Evolutionary conservation across 2,329 filamentous ascomycete genomes (phyloP).

Genomic region (Ampelomyces quisqualis): DNA sequence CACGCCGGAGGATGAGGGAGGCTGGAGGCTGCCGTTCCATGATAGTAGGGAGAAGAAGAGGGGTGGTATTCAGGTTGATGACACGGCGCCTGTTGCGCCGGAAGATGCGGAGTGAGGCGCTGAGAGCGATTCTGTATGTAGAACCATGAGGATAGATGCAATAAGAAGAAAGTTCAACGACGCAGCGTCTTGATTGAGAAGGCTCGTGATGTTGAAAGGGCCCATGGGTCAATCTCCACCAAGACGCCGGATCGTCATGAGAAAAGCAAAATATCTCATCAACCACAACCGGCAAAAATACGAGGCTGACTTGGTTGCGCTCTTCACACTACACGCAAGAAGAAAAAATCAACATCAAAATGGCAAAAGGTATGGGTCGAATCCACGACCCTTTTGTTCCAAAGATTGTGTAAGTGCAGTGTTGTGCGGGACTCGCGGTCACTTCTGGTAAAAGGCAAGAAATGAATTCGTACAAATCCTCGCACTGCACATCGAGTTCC

Average conservation of each 20-base stretch:
- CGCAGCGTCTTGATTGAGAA: too few relatives aligned
- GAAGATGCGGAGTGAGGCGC: slow-evolving; percentile 68
- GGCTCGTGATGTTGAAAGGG: too few relatives aligned
- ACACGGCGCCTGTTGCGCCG: slow-evolving; percentile 71
- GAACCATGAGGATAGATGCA: not conserved
- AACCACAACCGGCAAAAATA: not conserved
- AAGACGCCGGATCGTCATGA: too few relatives aligned
- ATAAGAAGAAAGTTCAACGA: too few relatives aligned
- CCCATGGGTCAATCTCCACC: too few relatives aligned
- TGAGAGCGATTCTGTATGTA: not conserved
- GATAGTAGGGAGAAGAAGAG: slow-evolving; percentile 83
- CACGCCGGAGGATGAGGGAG: slow-evolving; percentile 77
- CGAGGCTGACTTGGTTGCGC: not conserved
- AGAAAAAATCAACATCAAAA: slow-evolving; percentile 15
- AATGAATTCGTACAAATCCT: slow-evolving; percentile 71
- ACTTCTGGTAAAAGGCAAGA: slow-evolving; percentile 82
- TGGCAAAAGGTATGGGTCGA: slow-evolving; percentile 46
- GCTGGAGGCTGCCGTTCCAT: slow-evolving; percentile 80
- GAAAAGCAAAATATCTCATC: too few relatives aligned
- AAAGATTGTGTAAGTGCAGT: slow-evolving; percentile 62
- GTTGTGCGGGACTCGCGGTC: slow-evolving; percentile 65
- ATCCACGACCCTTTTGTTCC: slow-evolving; percentile 48
- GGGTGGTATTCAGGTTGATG: slow-evolving; percentile 83
- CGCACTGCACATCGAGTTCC: slow-evolving; percentile 57
- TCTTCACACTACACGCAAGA: not conserved